These are phyloP conservation scores for Euclidium syriacum DNA, from an alignment of 345 rosid species.

Conservation along the genomic window DNA sequence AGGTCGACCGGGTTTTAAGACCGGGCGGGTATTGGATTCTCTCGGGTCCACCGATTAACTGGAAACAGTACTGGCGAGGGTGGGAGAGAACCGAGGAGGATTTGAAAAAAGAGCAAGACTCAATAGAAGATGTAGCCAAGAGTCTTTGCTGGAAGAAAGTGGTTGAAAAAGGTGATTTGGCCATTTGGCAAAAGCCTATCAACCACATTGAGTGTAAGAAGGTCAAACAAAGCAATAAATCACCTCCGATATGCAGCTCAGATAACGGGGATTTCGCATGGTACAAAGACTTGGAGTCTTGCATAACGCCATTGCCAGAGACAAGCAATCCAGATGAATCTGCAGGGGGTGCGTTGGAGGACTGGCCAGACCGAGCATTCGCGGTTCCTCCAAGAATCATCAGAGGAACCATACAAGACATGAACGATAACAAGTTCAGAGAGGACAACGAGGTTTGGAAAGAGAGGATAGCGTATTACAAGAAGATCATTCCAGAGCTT, in stretches of 20 bases:
- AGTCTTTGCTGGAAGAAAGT: constrained; percentile 94
- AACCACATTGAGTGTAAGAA: constrained; percentile 72
- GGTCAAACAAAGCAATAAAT: constrained; percentile 41
- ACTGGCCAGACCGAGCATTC: constrained; percentile 85
- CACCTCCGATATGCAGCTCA: constrained; percentile 64
- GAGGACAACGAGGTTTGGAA: constrained; percentile 84
- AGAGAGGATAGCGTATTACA: constrained; percentile 61
- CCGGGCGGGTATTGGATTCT: constrained; percentile 99
- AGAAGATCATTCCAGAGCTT: constrained; percentile 46
- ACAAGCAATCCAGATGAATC: constrained; percentile 59
- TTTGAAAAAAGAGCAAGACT: constrained; percentile 74
- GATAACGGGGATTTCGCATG: constrained; percentile 70
- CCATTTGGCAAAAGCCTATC: constrained; percentile 80
- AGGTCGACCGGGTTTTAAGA: constrained; percentile 86
- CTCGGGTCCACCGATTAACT: constrained; percentile 87
- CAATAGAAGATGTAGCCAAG: constrained; percentile 78
- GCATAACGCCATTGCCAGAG: constrained; percentile 77
- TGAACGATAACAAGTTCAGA: constrained; percentile 52
- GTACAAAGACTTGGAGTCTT: constrained; percentile 75
- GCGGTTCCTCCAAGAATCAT: constrained; percentile 78
- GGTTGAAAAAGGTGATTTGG: constrained; percentile 59
- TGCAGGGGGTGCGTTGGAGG: constrained; percentile 76
- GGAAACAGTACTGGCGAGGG: constrained; percentile 91
- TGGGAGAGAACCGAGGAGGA: constrained; percentile 89
- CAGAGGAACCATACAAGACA: constrained; percentile 61